Conservation (phyloP, 2,329 filamentous ascomycete genomes). For the Hypoxylon sp. region DNA sequence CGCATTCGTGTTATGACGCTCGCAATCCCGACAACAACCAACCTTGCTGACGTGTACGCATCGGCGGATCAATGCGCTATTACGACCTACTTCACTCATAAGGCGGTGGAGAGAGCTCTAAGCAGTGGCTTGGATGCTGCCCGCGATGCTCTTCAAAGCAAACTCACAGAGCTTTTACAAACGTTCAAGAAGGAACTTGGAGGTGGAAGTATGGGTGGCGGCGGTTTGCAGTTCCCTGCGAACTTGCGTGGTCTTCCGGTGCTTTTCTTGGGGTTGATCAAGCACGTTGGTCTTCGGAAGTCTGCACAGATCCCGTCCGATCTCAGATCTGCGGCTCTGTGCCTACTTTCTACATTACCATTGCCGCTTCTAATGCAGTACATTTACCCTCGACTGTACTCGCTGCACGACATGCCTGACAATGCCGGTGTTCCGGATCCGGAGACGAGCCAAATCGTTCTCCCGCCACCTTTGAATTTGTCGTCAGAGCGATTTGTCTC, state of each 20-base stretch:
- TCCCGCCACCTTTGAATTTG: conserved; percentile 88
- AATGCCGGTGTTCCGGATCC: conserved; percentile 88
- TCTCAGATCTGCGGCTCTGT: conserved; percentile 91
- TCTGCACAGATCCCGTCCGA: conserved; percentile 95
- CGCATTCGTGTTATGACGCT: conserved; percentile 95
- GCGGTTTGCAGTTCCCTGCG: conserved; percentile 92
- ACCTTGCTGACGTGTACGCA: conserved; percentile 90
- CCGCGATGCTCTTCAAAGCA: conserved; percentile 89
- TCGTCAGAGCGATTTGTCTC: conserved; percentile 89
- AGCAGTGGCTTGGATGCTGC: conserved; percentile 91
- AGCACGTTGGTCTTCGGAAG: conserved; percentile 94
- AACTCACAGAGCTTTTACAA: conserved; percentile 91
- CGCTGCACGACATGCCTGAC: conserved; percentile 96
- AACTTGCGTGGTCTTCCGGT: conserved; percentile 91
- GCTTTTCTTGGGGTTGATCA: conserved; percentile 93
- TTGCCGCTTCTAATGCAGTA: conserved; percentile 92
- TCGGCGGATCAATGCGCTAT: conserved; percentile 96
- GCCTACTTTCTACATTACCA: conserved; percentile 92
- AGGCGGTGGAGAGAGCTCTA: conserved; percentile 92
- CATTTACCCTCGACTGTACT: conserved; percentile 89
- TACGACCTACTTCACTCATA: conserved; percentile 95
- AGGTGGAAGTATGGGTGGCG: conserved; percentile 91
- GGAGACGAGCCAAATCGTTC: conserved; percentile 87
- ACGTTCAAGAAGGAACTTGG: conserved; percentile 98
- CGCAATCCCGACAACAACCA: conserved; percentile 92